Percentiles rank a stretch among this genome's conserved stretches.
Conservation (phyloP, 2,329 filamentous ascomycete species). For the Nemania serpens region DNA sequence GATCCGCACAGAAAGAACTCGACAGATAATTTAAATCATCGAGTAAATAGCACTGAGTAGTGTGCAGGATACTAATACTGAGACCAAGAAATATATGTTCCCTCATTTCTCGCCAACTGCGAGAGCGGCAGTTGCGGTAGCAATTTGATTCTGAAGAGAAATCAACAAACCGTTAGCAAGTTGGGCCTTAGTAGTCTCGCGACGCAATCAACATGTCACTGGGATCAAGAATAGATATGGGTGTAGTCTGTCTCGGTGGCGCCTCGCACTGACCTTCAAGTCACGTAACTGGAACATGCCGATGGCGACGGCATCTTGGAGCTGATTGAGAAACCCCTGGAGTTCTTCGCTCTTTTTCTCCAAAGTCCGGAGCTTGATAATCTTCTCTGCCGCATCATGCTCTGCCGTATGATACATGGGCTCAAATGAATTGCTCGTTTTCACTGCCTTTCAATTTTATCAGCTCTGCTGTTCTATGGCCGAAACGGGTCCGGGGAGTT, state of each 20-base stretch:
- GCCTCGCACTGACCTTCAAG: conserved; percentile 11
- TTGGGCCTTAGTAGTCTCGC: no score
- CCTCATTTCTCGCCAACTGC: not conserved
- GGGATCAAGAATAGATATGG: no score
- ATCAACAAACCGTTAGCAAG: no score
- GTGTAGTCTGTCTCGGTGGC: not conserved
- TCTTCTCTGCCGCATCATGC: not conserved
- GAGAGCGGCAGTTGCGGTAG: not conserved
- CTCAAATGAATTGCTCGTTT: not conserved
- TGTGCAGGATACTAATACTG: not conserved
- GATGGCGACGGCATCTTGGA: conserved; percentile 19
- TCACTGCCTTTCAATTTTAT: no score
- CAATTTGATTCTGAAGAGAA: not conserved
- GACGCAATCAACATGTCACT: no score
- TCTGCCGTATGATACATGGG: not conserved
- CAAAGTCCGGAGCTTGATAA: not conserved
- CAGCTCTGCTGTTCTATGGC: no score
- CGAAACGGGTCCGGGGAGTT: no score
- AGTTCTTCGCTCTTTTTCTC: conserved; percentile 11
- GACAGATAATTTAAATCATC: not conserved
- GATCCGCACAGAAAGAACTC: not conserved
- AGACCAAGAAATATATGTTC: not conserved
- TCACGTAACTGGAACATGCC: conserved; percentile 14
- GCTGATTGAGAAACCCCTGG: conserved; percentile 15
- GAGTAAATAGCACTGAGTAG: no score